Percentiles rank a stretch among this genome's conserved stretches.
Conservation (phyloP, 23 red algal species). For the Chondrus crispus region DNA sequence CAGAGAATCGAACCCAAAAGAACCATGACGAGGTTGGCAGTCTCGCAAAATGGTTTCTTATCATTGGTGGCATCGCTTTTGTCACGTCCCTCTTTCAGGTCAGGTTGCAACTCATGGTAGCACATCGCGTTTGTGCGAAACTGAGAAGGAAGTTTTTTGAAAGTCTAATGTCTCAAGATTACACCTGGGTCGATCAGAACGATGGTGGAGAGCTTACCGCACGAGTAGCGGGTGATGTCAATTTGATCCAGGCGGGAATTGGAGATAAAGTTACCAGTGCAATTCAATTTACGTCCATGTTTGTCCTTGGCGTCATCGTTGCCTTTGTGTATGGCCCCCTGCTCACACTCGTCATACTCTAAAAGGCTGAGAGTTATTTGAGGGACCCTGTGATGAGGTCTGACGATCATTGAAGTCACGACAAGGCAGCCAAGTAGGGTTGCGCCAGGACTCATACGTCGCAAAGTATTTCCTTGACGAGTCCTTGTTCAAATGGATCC, state of each 20-base stretch:
- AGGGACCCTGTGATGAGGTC: no score
- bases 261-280: conserved; percentile 72
- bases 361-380: no score
- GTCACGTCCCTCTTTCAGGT: conserved; percentile 67
- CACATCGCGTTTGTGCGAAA: conserved; percentile 46
- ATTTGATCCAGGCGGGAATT: conserved; percentile 59
- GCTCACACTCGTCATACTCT: conserved; percentile 81
- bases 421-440: no score
- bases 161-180: conserved; percentile 72
- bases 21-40: conserved; percentile 53
- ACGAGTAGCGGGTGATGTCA: conserved; percentile 69
- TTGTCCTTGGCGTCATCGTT: conserved; percentile 70
- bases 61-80: conserved; percentile 70
- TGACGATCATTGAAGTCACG: no score
- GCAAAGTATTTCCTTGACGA: no score
- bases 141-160: conserved; percentile 71
- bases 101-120: conserved; percentile 57
- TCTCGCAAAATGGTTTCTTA: conserved; percentile 78
- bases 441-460: no score
- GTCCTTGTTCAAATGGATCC: no score
- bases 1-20: no score
- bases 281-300: conserved; percentile 65
- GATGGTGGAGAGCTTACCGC: conserved; percentile 72
- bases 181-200: conserved; percentile 58
- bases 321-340: conserved; percentile 73